Evolutionary conservation across 768 basidiomycete species (phyloP).

Genomic region (Amylocystis lapponica): DNA sequence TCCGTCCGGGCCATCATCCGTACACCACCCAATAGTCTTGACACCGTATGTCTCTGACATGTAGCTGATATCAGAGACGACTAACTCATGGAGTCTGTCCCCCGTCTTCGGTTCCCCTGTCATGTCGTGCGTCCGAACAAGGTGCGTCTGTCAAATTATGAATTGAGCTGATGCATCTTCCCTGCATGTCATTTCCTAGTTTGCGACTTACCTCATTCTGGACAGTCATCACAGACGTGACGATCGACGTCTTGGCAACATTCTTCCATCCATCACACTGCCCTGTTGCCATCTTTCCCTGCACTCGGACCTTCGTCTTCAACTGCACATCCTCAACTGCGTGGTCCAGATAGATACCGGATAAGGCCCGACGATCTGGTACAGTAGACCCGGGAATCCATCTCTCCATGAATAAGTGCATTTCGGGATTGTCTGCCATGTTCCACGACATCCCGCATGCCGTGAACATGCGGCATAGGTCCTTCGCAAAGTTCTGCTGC

Average conservation of each 20-base stretch:
- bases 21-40: too few species aligned
- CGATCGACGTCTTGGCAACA: constrained; percentile 19
- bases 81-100: too few species aligned
- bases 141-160: too few species aligned
- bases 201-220: constrained; percentile 19
- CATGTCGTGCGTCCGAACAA: too few species aligned
- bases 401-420: neutral
- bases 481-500: neutral
- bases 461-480: constrained; percentile 2
- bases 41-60: too few species aligned
- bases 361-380: constrained; percentile 11
- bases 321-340: constrained; percentile 12
- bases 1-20: too few species aligned
- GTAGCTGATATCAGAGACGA: too few species aligned
- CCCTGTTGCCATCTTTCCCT: constrained; percentile 19
- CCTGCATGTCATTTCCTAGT: too few species aligned
- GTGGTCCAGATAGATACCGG: constrained; percentile 14
- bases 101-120: too few species aligned
- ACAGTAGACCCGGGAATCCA: neutral
- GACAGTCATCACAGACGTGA: constrained; percentile 22
- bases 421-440: neutral
- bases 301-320: constrained; percentile 3
- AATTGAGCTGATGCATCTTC: too few species aligned
- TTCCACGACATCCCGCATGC: constrained; percentile 1
- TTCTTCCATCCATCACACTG: constrained; percentile 29